These are phyloP conservation scores for Colletotrichum plurivorum DNA, from an alignment of 2,329 filamentous ascomycete genomes.

Conservation along the genomic window DNA sequence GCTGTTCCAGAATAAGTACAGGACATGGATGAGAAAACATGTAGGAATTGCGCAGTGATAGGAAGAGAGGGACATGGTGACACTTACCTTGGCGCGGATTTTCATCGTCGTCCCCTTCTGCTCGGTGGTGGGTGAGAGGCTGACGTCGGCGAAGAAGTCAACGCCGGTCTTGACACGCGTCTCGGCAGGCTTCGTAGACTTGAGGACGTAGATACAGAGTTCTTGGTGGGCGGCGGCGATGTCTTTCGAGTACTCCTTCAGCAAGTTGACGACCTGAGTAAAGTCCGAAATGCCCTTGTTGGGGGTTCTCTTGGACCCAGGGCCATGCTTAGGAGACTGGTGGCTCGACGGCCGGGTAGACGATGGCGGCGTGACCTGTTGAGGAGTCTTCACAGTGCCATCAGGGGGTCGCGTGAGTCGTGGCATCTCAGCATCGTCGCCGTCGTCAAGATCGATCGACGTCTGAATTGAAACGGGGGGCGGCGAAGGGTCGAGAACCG, in stretches of 20 bases:
- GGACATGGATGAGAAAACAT: not conserved
- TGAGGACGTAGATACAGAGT: conserved; percentile 60
- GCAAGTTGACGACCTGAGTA: conserved; percentile 47
- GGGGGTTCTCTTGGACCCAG: conserved; percentile 45
- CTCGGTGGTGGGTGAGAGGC: conserved; percentile 49
- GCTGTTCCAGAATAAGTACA: conserved; percentile 48
- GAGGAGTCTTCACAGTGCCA: conserved; percentile 17
- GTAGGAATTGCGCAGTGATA: not conserved
- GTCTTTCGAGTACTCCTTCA: conserved; percentile 53
- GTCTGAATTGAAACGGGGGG: conserved; percentile 35
- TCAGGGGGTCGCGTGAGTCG: conserved; percentile 19
- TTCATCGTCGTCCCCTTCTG: conserved; percentile 58
- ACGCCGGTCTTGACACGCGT: conserved; percentile 57
- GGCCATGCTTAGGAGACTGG: conserved; percentile 46
- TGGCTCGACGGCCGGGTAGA: conserved; percentile 40
- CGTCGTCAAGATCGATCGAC: conserved; percentile 36
- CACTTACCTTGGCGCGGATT: conserved; percentile 65
- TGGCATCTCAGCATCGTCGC: conserved; percentile 33
- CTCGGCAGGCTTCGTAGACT: conserved; percentile 58
- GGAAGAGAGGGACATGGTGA: not conserved
- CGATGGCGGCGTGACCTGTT: conserved; percentile 38
- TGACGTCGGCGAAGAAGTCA: conserved; percentile 64
- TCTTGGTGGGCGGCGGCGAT: conserved; percentile 62
- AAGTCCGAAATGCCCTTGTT: conserved; percentile 56
- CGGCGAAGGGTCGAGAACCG: conserved; percentile 36